Base-by-base conservation (phyloP, 2,329 filamentous ascomycete genomes). In the Hirsutella rhossiliensis region DNA sequence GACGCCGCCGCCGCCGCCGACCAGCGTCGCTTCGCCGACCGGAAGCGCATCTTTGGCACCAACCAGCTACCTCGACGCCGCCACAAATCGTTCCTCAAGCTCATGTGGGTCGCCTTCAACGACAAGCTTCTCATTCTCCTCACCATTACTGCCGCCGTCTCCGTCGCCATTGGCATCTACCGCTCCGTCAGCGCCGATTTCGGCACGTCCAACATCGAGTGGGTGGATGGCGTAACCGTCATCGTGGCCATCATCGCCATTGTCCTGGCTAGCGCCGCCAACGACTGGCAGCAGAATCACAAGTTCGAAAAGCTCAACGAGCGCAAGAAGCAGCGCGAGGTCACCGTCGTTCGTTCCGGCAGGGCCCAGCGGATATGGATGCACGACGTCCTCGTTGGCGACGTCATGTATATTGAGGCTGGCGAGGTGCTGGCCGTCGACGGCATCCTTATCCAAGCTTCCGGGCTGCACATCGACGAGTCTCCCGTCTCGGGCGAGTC, bases 221-320 rank as follows among this genome's bases (percentile, higher is more conserved):
- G 85, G 85, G 81, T 88, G 5, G 85, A 90, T 61, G 84, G 84
- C 50, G 79, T 88, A 11, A 84, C 85, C 8, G 87, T 89, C 50
- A 80, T 87, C 38, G 75, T 82, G 19, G 85, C 84, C 42, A 86
- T 89, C 47, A 58, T 82, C 15, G 80, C 89, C 49, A 85, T 89
- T 40, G 81, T 88, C 4, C 61, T 83, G 18, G 84, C 87, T 18
- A 84, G 83, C 48, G 84, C 84, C n/a, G 66, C 80, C 30, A 89
- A 87, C 51, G 85, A 89, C 56, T 89, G 80, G 73, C 84, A 89
- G 55, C 88, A 88, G 61, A 84, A 88, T 58, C 74, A 81, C 39
- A 82, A 87, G 54, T 89, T 89, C 54, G 81, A 85, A 34, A 87
- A 86, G 59, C 66, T 89, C 47, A 88, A 88, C 62, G 78, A 78